Base-by-base conservation (phyloP, 2,329 filamentous ascomycete genomes). In the Trichoderma atroviride region DNA sequence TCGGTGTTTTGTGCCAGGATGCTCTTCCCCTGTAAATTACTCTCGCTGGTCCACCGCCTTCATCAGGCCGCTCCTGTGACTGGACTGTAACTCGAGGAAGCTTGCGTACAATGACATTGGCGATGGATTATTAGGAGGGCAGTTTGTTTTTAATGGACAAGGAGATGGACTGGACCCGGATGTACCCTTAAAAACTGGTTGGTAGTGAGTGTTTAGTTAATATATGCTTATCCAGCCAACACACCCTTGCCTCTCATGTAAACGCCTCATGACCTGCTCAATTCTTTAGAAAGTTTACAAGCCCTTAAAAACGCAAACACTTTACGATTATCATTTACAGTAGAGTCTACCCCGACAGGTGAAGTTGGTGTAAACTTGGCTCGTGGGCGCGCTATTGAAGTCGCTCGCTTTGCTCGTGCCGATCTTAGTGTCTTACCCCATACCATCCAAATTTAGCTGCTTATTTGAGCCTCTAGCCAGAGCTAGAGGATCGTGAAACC, bases 1-100 rank as follows among this genome's bases (percentile, higher is more conserved):
- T 69, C 29, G 66, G 58, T 37, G 33, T 69, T 50, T 5, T 69
- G 7, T 69, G 66, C 57, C 24, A 53, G 31, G 57, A 68, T 47
- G 57, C 65, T 33, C 56, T 68, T 19, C 56, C 47, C 43, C 5
- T 64, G 52, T 69, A 64, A 64, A 47, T n/a, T 2, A 29, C 40
- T 35, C 40, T 35, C 40, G 55, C 11, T 14, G 13, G 29, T 10
- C n/a, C 31, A 35, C 35, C n/a, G 29, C 9, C 11, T 6, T 13
- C 13, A 43, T 37, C 10, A 50, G 35, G 13, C 29, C 22, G 14
- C 24, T 14, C 29, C 11, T 16, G 22, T 40, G 35, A 52, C 27
- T 4, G 58, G 6, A 16, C n/a, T 5, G 31, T n/a, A 37, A n/a
- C 40, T 43, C n/a, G 31, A 40, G n/a, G 14, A 29, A 43, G n/a